Percentiles rank a stretch among this genome's conserved stretches.
phyloP scores from a whole-genome alignment of 1,139 yeast species.

The Yamadazyma sp. region DNA sequence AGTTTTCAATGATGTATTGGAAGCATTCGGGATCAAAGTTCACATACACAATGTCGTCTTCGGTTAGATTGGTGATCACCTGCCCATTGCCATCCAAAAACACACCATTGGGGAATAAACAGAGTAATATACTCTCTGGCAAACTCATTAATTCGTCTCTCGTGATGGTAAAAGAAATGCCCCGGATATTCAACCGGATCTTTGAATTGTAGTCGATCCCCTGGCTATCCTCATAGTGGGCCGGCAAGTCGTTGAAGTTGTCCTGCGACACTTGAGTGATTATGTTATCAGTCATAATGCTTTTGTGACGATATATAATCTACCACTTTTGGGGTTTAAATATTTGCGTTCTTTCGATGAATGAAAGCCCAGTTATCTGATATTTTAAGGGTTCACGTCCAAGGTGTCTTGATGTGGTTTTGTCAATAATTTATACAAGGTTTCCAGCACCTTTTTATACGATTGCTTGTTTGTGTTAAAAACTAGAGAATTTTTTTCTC shows the following conservation, averaged over 20 bases:
- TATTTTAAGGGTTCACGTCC: neutral
- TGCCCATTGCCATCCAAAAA: constrained; percentile 73
- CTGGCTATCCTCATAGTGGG: constrained; percentile 23
- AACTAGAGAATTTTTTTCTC: constrained; percentile 3
- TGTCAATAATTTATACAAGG: constrained; percentile 5
- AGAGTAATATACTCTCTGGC: constrained; percentile 85
- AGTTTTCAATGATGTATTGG: constrained; percentile 72
- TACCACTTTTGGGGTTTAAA: too few species aligned
- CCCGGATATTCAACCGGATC: constrained; percentile 68
- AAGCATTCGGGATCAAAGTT: constrained; percentile 88
- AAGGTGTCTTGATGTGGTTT: neutral
- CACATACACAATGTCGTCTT: constrained; percentile 73
- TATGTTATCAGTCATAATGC: constrained; percentile 47
- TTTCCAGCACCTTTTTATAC: constrained; percentile 13
- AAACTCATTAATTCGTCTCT: constrained; percentile 87
- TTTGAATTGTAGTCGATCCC: constrained; percentile 59
- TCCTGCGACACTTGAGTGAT: constrained; percentile 67
- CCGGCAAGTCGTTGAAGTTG: constrained; percentile 19
- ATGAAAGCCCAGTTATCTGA: too few species aligned
- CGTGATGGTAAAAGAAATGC: constrained; percentile 64
- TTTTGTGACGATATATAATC: too few species aligned
- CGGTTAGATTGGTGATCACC: constrained; percentile 74
- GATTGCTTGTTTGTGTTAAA: constrained; percentile 1
- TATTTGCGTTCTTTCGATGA: too few species aligned
- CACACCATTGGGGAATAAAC: constrained; percentile 89